These are phyloP conservation scores for Macaranga tanarius DNA, from an alignment of 441 rosid species.

Conservation along the genomic window DNA sequence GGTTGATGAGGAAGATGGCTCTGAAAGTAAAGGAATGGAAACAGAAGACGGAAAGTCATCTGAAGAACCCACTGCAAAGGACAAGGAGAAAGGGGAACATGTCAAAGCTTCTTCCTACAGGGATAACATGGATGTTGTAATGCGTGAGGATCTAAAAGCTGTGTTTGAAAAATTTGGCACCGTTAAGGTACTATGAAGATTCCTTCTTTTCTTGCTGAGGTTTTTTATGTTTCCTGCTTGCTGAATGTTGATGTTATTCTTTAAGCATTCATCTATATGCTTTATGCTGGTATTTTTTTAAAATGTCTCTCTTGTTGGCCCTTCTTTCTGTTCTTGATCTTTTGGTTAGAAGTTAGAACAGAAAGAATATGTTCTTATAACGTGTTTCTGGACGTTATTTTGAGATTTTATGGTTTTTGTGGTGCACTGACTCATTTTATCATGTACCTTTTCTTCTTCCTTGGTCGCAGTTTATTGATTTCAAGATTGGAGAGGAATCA, in stretches of 20 bases:
- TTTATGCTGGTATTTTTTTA: neutral
- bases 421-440: neutral
- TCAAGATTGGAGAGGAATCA: constrained; percentile 73
- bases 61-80: constrained; percentile 32
- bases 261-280: neutral
- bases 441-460: constrained; percentile 6
- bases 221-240: neutral
- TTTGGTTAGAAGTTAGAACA: too few relatives aligned
- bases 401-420: neutral
- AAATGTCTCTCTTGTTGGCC: neutral
- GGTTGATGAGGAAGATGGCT: constrained; percentile 36
- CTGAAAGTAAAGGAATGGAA: constrained; percentile 25
- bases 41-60: constrained; percentile 34
- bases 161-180: constrained; percentile 66
- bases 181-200: constrained; percentile 59
- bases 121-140: constrained; percentile 62
- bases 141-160: constrained; percentile 88
- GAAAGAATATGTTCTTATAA: neutral
- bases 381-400: neutral
- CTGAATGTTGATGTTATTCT: neutral
- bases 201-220: neutral
- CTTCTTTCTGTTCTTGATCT: neutral
- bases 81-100: constrained; percentile 43
- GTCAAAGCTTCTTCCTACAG: constrained; percentile 43
- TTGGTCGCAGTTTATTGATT: constrained; percentile 69